A percentile compares a stretch with the other conserved stretches of the same genome.
Conservation (phyloP, 805 yeast genomes). For the Kodamaea leandrae region DNA sequence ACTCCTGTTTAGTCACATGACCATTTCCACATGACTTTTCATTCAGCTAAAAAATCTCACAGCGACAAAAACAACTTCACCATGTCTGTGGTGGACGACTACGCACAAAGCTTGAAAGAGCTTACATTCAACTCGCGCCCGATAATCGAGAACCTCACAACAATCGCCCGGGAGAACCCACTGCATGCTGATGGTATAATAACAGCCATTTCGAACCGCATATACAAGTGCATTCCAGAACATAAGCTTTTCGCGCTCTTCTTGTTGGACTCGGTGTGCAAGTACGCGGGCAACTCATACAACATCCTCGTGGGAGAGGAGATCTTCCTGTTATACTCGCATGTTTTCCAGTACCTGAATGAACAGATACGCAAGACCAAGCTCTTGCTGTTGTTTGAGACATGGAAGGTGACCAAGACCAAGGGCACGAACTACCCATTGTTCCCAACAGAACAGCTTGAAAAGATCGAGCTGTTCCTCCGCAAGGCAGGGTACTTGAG, state of each 20-base stretch:
- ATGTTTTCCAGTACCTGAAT: conserved; percentile 74
- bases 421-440: conserved; percentile 61
- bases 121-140: conserved; percentile 88
- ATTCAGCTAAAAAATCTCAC: no score
- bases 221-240: conserved; percentile 72
- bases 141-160: conserved; percentile 79
- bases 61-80: no score
- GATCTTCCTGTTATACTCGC: conserved; percentile 66
- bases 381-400: conserved; percentile 72
- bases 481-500: conserved; percentile 28
- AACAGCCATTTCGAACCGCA: conserved; percentile 69
- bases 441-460: conserved; percentile 68
- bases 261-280: conserved; percentile 85
- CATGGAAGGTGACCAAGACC: conserved; percentile 77
- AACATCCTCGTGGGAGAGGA: conserved; percentile 72
- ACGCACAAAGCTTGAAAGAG: conserved; percentile 65
- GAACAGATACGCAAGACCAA: conserved; percentile 66
- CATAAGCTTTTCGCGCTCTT: conserved; percentile 84
- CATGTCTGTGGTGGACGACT: conserved; percentile 46
- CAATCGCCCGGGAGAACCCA: conserved; percentile 81
- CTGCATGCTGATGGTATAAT: conserved; percentile 75
- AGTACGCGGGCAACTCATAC: conserved; percentile 87
- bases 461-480: conserved; percentile 71
- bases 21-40: no score
- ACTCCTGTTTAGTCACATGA: no score